phyloP scores from a whole-genome alignment of 495 filamentous ascomycete genomes.

The Penicillium subrubescens region DNA sequence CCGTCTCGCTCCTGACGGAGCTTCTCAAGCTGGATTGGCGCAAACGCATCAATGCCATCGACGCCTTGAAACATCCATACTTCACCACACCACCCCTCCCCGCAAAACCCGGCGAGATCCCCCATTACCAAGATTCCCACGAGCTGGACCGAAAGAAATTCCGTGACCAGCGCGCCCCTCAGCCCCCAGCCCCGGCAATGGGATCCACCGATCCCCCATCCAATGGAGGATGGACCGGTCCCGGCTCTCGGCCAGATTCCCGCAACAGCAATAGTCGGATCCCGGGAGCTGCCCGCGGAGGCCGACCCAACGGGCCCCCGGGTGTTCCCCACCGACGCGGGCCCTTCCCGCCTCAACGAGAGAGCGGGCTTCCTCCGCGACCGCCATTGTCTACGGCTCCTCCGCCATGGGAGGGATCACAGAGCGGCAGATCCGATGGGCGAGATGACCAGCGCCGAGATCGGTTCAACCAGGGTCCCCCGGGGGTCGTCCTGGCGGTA shows the following conservation, averaged over 20 bases:
- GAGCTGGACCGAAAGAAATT: slow-evolving; percentile 91
- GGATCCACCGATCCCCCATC: slow-evolving; percentile 80
- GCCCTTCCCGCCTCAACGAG: slow-evolving; percentile 29
- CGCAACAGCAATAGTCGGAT: slow-evolving; percentile 34
- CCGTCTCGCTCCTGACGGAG: slow-evolving; percentile 78
- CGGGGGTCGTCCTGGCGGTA: slow-evolving; percentile 24
- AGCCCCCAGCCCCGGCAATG: slow-evolving; percentile 88
- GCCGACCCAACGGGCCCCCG: slow-evolving; percentile 25
- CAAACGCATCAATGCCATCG: slow-evolving; percentile 86
- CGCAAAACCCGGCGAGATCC: slow-evolving; percentile 77
- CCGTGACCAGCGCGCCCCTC: slow-evolving; percentile 71
- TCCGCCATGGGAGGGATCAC: slow-evolving; percentile 34
- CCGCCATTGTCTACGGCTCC: slow-evolving; percentile 33
- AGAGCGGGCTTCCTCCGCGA: slow-evolving; percentile 43
- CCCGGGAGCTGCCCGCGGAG: slow-evolving; percentile 34
- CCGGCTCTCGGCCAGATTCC: slow-evolving; percentile 34
- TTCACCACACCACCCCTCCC: slow-evolving; percentile 80
- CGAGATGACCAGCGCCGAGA: slow-evolving; percentile 38
- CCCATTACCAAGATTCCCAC: slow-evolving; percentile 89
- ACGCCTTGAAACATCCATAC: slow-evolving; percentile 91
- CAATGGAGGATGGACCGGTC: slow-evolving; percentile 58
- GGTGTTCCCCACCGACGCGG: slow-evolving; percentile 31
- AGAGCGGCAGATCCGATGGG: slow-evolving; percentile 29
- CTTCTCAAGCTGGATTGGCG: slow-evolving; percentile 88
- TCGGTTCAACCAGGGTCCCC: slow-evolving; percentile 18